phyloP scores from a whole-genome alignment of 805 yeast species.

The Metschnikowia peoriensis region DNA sequence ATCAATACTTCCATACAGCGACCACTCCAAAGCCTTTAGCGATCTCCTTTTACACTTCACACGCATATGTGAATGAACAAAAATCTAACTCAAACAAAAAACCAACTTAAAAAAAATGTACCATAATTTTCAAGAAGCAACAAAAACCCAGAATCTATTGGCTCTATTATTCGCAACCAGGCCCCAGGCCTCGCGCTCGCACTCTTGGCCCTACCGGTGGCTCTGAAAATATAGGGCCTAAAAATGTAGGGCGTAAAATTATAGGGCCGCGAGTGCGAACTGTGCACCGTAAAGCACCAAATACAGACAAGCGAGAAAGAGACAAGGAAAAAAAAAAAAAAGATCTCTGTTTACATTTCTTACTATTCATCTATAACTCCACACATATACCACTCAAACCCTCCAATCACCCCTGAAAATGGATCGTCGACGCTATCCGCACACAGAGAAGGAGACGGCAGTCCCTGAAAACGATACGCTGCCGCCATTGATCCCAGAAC shows the following conservation, averaged over 20 bases:
- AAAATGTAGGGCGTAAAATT: no score
- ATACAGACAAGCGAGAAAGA: neutral
- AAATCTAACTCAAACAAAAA: no score
- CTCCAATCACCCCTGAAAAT: neutral
- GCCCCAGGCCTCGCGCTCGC: neutral
- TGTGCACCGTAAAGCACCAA: neutral
- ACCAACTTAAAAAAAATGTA: no score
- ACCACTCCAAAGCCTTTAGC: no score
- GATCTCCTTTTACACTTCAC: no score
- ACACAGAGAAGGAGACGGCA: neutral
- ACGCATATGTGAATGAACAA: no score
- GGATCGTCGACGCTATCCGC: constrained; percentile 1
- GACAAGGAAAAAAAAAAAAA: neutral
- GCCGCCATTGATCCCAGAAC: constrained; percentile 54
- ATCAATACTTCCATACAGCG: no score
- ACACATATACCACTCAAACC: neutral
- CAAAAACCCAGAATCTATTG: no score
- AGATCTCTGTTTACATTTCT: neutral
- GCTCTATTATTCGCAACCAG: no score
- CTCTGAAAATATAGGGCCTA: no score
- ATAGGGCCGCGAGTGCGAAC: neutral
- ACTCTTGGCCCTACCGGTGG: no score
- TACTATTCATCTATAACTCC: neutral
- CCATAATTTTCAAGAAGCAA: no score
- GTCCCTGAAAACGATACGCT: constrained; percentile 2